Conservation (phyloP, 306 rosid species). For the Malus sieversii region DNA sequence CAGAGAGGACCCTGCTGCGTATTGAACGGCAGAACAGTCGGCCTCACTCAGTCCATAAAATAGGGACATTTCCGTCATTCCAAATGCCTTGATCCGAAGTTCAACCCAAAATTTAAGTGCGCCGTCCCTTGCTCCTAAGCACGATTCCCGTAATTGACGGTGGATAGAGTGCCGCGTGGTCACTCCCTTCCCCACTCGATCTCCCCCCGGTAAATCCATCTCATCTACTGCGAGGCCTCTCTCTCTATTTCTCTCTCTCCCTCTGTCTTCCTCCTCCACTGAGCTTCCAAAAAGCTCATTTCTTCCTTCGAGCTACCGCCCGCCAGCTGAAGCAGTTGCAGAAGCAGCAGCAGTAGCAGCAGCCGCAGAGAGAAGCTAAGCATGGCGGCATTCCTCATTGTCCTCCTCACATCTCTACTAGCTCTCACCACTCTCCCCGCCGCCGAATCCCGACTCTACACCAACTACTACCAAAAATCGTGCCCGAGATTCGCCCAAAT, state of each 20-base stretch:
- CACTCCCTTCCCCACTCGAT: neutral
- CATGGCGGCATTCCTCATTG: slow-evolving; percentile 9
- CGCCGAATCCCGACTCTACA: slow-evolving; percentile 11
- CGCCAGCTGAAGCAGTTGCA: neutral
- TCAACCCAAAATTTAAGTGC: neutral
- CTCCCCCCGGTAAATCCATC: neutral
- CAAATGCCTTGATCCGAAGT: neutral
- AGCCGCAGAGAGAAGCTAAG: neutral
- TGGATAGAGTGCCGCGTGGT: neutral
- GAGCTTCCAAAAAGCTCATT: neutral
- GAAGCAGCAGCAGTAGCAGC: neutral
- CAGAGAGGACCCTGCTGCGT: no score
- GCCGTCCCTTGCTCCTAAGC: neutral
- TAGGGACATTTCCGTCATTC: neutral
- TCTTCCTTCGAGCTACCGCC: neutral
- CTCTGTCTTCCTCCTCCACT: no score
- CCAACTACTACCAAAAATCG: slow-evolving; percentile 14
- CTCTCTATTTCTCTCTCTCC: neutral
- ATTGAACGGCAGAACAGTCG: neutral
- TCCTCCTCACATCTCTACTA: neutral
- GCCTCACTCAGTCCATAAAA: neutral
- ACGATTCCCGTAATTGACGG: slow-evolving; percentile 36
- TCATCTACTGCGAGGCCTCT: neutral
- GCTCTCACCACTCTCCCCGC: neutral
- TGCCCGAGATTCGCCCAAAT: slow-evolving; percentile 36